Conservation (phyloP, 2,329 filamentous ascomycete genomes). For the Exutisphaerella laricina region DNA sequence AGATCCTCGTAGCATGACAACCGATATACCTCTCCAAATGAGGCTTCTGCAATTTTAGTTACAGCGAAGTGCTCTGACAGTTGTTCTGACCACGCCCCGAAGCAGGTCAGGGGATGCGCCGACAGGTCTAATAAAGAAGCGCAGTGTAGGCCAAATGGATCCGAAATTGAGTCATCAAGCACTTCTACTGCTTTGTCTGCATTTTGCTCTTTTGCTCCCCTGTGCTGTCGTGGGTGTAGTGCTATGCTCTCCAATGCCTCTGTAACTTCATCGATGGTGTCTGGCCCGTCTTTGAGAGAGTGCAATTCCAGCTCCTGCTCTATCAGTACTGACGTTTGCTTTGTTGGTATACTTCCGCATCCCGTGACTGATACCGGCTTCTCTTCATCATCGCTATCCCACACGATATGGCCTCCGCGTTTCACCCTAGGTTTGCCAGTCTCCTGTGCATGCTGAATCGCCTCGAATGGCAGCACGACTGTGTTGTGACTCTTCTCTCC, state of each 20-base stretch:
- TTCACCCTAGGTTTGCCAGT: conserved; percentile 8
- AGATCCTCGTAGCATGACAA: conserved; percentile 38
- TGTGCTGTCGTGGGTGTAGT: background rate
- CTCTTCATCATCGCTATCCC: conserved; percentile 6
- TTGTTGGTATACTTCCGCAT: background rate
- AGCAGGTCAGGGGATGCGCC: conserved; percentile 33
- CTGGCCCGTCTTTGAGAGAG: background rate
- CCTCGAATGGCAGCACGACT: conserved; percentile 16
- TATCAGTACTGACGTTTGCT: background rate
- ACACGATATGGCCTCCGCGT: conserved; percentile 3
- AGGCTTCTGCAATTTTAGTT: conserved; percentile 60
- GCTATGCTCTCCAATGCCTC: background rate
- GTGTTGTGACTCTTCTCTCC: conserved; percentile 22
- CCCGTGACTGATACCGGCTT: background rate
- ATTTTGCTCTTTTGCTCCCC: background rate
- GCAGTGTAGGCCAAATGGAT: conserved; percentile 26
- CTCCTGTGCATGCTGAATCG: conserved; percentile 3
- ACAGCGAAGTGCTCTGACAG: conserved; percentile 45
- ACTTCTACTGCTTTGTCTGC: background rate
- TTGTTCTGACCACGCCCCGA: conserved; percentile 39
- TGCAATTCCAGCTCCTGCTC: background rate
- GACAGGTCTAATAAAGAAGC: conserved; percentile 27
- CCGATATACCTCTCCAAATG: conserved; percentile 61
- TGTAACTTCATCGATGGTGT: background rate
- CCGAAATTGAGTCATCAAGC: background rate